Conservation (phyloP, 441 rosid species). For the Eutrema salsugineum region DNA sequence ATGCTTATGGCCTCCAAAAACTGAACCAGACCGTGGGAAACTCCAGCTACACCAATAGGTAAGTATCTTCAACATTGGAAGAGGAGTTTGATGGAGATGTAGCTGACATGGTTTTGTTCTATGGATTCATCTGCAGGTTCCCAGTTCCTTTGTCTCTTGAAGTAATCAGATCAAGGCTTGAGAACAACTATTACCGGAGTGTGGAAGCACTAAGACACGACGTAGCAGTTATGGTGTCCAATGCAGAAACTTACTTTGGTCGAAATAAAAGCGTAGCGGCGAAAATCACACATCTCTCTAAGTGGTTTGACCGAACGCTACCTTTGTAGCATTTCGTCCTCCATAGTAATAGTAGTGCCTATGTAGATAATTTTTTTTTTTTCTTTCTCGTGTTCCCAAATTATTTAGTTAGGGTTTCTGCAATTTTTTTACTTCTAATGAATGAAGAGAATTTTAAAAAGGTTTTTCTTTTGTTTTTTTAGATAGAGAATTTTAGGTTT, state of each 20-base stretch:
- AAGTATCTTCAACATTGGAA: slow-evolving; percentile 11
- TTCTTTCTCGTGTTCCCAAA: background rate
- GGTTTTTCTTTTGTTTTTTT: background rate
- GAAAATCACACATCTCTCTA: slow-evolving; percentile 62
- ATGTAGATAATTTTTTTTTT: slow-evolving; percentile 14
- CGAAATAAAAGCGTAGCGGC: slow-evolving; percentile 51
- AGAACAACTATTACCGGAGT: slow-evolving; percentile 80
- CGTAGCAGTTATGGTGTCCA: slow-evolving; percentile 57
- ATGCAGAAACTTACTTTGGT: slow-evolving; percentile 63
- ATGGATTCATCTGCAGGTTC: slow-evolving; percentile 52
- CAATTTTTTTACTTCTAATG: background rate
- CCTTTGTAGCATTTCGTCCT: slow-evolving; percentile 38
- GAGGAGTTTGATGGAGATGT: background rate
- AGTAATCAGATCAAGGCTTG: slow-evolving; percentile 68
- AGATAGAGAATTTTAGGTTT: background rate
- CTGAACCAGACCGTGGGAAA: slow-evolving; percentile 73
- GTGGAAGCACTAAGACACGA: slow-evolving; percentile 81
- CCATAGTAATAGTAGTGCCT: background rate
- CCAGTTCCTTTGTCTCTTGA: slow-evolving; percentile 86
- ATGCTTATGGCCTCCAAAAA: slow-evolving; percentile 73
- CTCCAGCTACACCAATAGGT: slow-evolving; percentile 83
- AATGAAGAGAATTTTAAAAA: background rate
- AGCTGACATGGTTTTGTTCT: background rate
- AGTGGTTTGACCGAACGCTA: slow-evolving; percentile 47
- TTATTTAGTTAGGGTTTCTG: slow-evolving; percentile 17